Evolutionary conservation across 345 rosid species (phyloP).

Genomic region (Hypericum perforatum): DNA sequence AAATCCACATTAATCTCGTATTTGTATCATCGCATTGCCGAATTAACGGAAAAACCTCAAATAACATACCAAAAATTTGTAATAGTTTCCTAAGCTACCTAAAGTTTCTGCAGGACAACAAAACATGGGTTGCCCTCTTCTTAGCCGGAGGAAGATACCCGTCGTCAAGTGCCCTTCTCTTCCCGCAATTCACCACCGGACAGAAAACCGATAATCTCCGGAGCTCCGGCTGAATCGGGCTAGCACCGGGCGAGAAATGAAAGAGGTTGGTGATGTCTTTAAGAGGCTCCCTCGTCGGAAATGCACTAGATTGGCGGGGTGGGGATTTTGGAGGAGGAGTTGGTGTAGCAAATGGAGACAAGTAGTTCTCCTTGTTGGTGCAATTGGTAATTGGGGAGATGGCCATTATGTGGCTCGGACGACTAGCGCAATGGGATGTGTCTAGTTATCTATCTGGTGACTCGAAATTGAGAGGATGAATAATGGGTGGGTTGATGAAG

Average conservation of each 20-base stretch:
- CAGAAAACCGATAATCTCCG: neutral
- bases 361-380: constrained; percentile 23
- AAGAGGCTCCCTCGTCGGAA: constrained; percentile 22
- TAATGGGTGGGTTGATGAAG: neutral
- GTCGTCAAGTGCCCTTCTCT: constrained; percentile 12
- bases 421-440: neutral
- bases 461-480: neutral
- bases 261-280: constrained; percentile 28
- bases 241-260: neutral
- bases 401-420: constrained; percentile 12
- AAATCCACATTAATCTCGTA: too few relatives aligned
- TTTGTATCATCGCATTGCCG: too few relatives aligned
- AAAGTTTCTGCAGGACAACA: constrained; percentile 9
- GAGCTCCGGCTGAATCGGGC: constrained; percentile 1
- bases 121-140: constrained; percentile 14
- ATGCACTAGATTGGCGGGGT: neutral
- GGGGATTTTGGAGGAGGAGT: neutral
- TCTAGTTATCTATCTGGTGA: neutral
- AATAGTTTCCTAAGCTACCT: constrained; percentile 13
- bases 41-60: neutral
- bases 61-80: neutral
- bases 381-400: constrained; percentile 5
- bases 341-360: constrained; percentile 13
- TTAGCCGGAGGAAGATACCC: too few relatives aligned
- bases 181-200: constrained; percentile 5